These are phyloP conservation scores for Trichoderma pleuroti DNA, from an alignment of 2,329 filamentous ascomycete genomes.

Conservation along the genomic window DNA sequence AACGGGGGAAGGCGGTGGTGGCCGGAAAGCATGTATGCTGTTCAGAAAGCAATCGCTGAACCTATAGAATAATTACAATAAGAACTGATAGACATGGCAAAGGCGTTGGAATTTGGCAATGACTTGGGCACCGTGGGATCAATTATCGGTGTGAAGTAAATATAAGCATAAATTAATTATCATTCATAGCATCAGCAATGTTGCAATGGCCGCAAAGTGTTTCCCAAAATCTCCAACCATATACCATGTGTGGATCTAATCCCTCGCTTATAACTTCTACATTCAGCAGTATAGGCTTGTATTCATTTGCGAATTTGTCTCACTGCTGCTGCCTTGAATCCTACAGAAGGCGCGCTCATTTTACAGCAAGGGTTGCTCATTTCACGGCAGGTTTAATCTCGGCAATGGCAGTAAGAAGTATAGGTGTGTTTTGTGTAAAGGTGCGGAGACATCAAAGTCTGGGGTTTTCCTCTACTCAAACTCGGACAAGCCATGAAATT, in stretches of 20 bases:
- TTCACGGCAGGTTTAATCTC: background rate
- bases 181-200: background rate
- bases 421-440: background rate
- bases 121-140: background rate
- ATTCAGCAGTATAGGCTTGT: background rate
- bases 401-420: background rate
- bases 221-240: background rate
- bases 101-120: background rate
- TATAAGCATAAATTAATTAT: background rate
- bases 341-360: background rate
- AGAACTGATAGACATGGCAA: background rate
- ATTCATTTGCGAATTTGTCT: background rate
- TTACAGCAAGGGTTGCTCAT: background rate
- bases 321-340: background rate
- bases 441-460: background rate
- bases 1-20: background rate
- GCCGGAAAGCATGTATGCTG: slow-evolving; percentile 7
- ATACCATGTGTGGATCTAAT: background rate
- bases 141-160: background rate
- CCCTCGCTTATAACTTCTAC: background rate
- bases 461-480: background rate
- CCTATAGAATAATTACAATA: background rate
- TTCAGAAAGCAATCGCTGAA: slow-evolving; percentile 9
- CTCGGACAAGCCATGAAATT: background rate
- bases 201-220: background rate